phyloP scores from a whole-genome alignment of 257 asterid species.

The Gentiana macrophylla region DNA sequence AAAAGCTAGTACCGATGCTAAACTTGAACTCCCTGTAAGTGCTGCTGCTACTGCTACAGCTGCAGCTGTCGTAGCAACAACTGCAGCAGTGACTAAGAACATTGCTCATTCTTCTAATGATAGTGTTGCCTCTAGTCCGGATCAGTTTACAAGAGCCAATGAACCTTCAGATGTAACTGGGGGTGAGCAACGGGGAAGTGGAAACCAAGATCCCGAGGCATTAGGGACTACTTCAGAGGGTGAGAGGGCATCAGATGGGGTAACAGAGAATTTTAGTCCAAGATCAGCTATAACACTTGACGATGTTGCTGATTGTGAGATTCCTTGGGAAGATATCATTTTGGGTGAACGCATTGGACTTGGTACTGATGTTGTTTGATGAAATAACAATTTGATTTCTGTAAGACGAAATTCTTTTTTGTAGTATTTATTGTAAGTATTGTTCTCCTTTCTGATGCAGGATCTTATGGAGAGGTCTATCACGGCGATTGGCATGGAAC shows the following conservation, averaged over 20 bases:
- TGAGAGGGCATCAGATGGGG: constrained; percentile 83
- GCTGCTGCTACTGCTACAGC: constrained; percentile 95
- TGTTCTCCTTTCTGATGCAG: constrained; percentile 32
- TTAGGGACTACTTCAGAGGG: constrained; percentile 46
- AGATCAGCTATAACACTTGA: constrained; percentile 71
- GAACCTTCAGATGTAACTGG: constrained; percentile 36
- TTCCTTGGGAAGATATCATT: constrained; percentile 84
- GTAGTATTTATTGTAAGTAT: constrained; percentile 5
- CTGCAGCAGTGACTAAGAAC: constrained; percentile 57
- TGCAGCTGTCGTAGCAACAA: constrained; percentile 85
- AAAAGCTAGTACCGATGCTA: constrained; percentile 40
- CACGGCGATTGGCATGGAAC: constrained; percentile 99
- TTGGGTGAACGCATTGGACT: constrained; percentile 99
- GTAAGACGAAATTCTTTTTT: background rate
- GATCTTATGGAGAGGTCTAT: constrained; percentile 96
- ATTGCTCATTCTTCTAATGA: constrained; percentile 36
- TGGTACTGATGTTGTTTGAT: constrained; percentile 47
- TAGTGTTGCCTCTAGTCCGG: constrained; percentile 24
- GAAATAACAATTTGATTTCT: constrained; percentile 9
- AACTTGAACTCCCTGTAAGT: constrained; percentile 71
- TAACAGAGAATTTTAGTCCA: constrained; percentile 58
- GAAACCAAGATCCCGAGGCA: constrained; percentile 39
- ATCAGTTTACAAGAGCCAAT: constrained; percentile 35
- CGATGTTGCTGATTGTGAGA: constrained; percentile 96
- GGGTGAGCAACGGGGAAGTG: constrained; percentile 39